Evolutionary conservation across 768 basidiomycete genomes (phyloP).

Genomic region (Obba rivulosa): DNA sequence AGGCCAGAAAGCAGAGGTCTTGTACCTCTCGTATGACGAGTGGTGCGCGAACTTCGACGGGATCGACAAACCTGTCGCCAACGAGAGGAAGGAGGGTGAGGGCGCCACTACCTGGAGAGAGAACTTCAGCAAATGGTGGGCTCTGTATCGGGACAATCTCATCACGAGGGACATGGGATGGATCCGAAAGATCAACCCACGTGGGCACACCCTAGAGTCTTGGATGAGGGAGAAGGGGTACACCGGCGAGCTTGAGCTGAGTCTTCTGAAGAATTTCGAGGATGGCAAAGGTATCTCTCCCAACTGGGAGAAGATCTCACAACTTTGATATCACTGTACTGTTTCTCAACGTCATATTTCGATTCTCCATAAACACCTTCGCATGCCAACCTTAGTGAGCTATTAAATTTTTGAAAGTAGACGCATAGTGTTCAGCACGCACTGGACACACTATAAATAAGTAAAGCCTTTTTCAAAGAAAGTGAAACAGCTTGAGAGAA

Average conservation of each 20-base stretch:
- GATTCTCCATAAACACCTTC: too few species aligned
- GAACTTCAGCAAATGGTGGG: slow-evolving; percentile 40
- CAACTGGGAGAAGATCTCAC: not conserved
- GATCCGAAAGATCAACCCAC: slow-evolving; percentile 34
- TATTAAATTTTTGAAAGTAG: too few species aligned
- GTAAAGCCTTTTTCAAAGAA: too few species aligned
- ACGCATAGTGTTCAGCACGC: too few species aligned
- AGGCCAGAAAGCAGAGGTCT: slow-evolving; percentile 17
- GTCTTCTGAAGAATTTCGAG: slow-evolving; percentile 6
- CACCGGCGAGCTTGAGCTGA: not conserved
- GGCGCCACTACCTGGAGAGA: slow-evolving; percentile 21
- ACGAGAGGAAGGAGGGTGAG: slow-evolving; percentile 8
- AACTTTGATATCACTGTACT: too few species aligned
- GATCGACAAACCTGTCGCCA: slow-evolving; percentile 17
- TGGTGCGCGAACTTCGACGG: slow-evolving; percentile 7
- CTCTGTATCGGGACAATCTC: slow-evolving; percentile 35
- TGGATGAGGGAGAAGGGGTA: slow-evolving; percentile 37
- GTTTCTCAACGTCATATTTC: too few species aligned
- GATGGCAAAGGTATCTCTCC: slow-evolving; percentile 6
- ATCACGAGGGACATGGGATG: slow-evolving; percentile 38
- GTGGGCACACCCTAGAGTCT: slow-evolving; percentile 28
- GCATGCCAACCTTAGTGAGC: too few species aligned
- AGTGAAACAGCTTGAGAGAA: too few species aligned
- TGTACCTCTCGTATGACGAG: slow-evolving; percentile 14
- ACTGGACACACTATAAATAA: too few species aligned